Evolutionary conservation across 2,329 filamentous ascomycete genomes (phyloP), one percentile per base, ranked within the genome.

Genomic region (Sporothrix mexicana): DNA sequence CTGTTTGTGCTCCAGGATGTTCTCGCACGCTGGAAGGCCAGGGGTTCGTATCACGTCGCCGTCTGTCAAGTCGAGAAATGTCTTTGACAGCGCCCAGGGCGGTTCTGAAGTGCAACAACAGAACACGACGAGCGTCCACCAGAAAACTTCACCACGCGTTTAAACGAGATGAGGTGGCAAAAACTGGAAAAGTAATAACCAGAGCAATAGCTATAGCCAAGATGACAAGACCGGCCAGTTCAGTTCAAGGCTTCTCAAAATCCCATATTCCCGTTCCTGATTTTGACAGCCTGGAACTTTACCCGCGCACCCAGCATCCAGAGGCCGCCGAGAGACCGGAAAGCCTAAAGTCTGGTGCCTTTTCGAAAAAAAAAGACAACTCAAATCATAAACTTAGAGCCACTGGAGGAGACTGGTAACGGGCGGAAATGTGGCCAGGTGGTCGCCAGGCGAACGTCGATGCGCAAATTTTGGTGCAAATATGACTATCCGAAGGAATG

Each of bases 331-430:
- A 36, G 43, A 2, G 41, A 36, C 53, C 68, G 68, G 53, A 61
- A 61, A 30, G 68, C 68, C 53, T 70, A 61, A 70, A 70, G 17
- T 70, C 13, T 30, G 41, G 13, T 0, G 41, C 68, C 10, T 47
- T 59, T 61, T 20, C 36, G 6, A 47, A 20, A 25, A 17, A 8
- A 41, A 8, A 20, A 2, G 41, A 3, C 15, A 41, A 6, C 8
- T 7, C 30, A 36, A 36, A 36, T 36, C 30, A 36, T 36, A 1
- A 7, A 36, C 30, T 2, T 36, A 5, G 30, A 5, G 30, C 2
- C 30, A 36, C 30, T 36, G 30, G 30, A 36, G 30, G 30, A 36
- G 7, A 36, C 7, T 36, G 30, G 30, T 4, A 36, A 36, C 3
- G 30, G 30, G 30, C 30, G 30, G 2, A 36, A 36, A 6, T 36